Evolutionary conservation across 148 eudicot species (phyloP), one percentile per base, ranked within the genome.

Genomic region (Chenopodium berlandieri): DNA sequence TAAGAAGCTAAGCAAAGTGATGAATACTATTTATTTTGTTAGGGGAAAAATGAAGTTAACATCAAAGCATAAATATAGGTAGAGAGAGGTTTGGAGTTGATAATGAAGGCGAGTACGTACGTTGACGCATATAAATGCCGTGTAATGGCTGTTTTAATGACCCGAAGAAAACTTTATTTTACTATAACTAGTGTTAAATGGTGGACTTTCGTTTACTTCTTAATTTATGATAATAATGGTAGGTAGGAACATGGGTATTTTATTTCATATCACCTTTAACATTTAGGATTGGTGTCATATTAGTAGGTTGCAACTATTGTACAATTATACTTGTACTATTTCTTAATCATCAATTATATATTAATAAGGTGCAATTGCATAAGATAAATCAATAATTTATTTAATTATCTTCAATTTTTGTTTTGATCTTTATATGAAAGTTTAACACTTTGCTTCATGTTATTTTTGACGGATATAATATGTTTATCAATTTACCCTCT

Each of bases 291-390:
- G 77, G 78, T 78, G 81, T 66, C 56, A 66, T 73, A 40, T 62
- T 83, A 83, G 67, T 78, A 73, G 54, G 47, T 66, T 65, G 22
- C 85, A 66, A 78, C 66, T 71, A 83, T 46, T 16, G 17, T 37
- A 23, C 52, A 70, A 37, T 40, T 17, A 72, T 62, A 56, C 48
- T 48, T 63, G 20, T 69, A 40, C 44, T 40, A 40, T 40, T 40
- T 40, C 44, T 75, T 50, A 16, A 44, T 66, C 19, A 56, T 4
- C 75, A 20, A 46, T 54, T 54, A 56, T 54, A 32, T 30, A 40
- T 7, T 40, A 22, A 76, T 30, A 56, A 8, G 19, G 25, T 58
- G n/a, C 65, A 62, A 19, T 62, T 54, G 60, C 8, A 62, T 62
- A 62, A 25, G 66, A 62, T 62, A 22, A 62, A 14, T 62, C 25